Evolutionary conservation across 495 filamentous ascomycete genomes (phyloP).

Genomic region (Lasiosphaeria hispida): DNA sequence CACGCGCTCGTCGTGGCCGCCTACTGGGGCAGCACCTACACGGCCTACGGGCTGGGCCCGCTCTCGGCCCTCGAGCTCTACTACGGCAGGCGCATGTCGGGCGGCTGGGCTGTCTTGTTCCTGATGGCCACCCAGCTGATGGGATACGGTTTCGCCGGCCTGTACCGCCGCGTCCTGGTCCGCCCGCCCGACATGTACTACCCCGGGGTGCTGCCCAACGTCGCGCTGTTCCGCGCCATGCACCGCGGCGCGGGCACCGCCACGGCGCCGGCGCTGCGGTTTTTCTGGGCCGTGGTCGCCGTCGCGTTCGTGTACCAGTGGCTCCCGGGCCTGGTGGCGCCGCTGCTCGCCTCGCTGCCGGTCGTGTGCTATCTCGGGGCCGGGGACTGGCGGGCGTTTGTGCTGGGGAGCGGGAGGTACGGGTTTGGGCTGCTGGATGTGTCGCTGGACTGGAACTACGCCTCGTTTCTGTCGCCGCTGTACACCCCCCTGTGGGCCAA

Average conservation of each 20-base stretch:
- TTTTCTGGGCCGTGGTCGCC: slow-evolving; percentile 19
- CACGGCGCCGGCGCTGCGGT: slow-evolving; percentile 17
- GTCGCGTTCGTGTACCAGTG: slow-evolving; percentile 25
- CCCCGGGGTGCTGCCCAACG: slow-evolving; percentile 23
- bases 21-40: slow-evolving; percentile 20
- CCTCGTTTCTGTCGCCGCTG: slow-evolving; percentile 17
- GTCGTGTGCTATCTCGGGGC: slow-evolving; percentile 25
- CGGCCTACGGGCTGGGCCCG: slow-evolving; percentile 23
- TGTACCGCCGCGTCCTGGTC: slow-evolving; percentile 28
- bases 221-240: slow-evolving; percentile 22
- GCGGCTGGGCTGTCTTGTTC: slow-evolving; percentile 25
- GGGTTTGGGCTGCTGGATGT: slow-evolving; percentile 24
- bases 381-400: slow-evolving; percentile 17
- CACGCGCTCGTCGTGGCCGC: slow-evolving; percentile 31
- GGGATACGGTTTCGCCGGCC: slow-evolving; percentile 40
- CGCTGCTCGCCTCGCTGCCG: slow-evolving; percentile 20
- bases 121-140: slow-evolving; percentile 35
- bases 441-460: slow-evolving; percentile 27
- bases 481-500: slow-evolving; percentile 27
- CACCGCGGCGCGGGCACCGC: slow-evolving; percentile 22
- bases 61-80: slow-evolving; percentile 23
- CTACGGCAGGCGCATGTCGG: slow-evolving; percentile 18
- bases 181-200: slow-evolving; percentile 43
- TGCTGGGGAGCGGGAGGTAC: slow-evolving; percentile 13
- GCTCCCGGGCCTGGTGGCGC: slow-evolving; percentile 25